These are phyloP conservation scores for Boletus reticulatus DNA, from an alignment of 768 basidiomycete genomes.

Conservation along the genomic window DNA sequence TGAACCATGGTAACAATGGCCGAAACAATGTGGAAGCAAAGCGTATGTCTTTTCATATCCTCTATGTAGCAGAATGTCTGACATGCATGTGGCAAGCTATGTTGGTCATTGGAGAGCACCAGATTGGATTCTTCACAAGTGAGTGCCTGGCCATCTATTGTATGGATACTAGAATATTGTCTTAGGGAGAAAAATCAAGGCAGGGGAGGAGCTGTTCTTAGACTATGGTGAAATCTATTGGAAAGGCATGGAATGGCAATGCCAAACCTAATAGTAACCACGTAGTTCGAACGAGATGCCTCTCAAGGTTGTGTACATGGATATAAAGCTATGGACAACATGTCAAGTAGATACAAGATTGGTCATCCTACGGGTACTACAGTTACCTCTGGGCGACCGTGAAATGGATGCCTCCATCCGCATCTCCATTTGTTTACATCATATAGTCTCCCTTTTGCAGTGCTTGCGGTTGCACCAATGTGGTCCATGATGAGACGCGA, in stretches of 20 bases:
- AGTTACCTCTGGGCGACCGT: constrained; percentile 35
- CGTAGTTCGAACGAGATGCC: not conserved
- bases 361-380: constrained; percentile 32
- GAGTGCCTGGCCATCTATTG: constrained; percentile 8
- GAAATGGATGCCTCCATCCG: constrained; percentile 46
- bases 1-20: constrained; percentile 34
- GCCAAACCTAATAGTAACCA: not conserved
- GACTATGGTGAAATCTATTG: constrained; percentile 34
- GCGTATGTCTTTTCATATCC: constrained; percentile 19
- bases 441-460: constrained; percentile 28
- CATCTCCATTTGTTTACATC: constrained; percentile 40
- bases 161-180: not conserved
- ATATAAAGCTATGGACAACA: not conserved
- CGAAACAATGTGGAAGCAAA: constrained; percentile 21
- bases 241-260: not conserved
- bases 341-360: not conserved
- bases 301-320: not conserved
- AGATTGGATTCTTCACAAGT: constrained; percentile 39
- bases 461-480: constrained; percentile 39
- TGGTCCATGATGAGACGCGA: constrained; percentile 43
- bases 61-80: not conserved
- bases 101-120: constrained; percentile 34
- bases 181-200: constrained; percentile 25
- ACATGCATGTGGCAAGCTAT: constrained; percentile 13
- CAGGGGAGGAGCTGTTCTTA: constrained; percentile 36